Evolutionary conservation across 495 filamentous ascomycete genomes (phyloP).

Genomic region (Aspergillus funiculosus): DNA sequence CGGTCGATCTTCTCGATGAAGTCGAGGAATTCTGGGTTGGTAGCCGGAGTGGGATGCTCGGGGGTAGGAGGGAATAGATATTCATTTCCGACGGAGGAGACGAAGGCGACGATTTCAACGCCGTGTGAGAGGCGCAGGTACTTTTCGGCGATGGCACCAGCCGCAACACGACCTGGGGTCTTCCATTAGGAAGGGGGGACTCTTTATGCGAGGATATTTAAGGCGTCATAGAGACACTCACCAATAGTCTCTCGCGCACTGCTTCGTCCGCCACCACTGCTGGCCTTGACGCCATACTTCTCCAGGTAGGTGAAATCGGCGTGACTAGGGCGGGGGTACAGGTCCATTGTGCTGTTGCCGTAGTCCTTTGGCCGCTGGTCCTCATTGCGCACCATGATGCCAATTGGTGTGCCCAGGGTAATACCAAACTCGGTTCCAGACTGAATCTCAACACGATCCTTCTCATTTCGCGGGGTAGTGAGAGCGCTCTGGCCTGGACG

Average conservation of each 20-base stretch:
- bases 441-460: conserved; percentile 86
- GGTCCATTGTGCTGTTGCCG: conserved; percentile 82
- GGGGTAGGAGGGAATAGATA: conserved; percentile 79
- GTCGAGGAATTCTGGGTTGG: conserved; percentile 78
- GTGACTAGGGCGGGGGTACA: conserved; percentile 85
- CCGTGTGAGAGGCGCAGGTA: conserved; percentile 75
- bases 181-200: conserved; percentile 2
- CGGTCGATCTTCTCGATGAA: conserved; percentile 71
- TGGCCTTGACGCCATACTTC: conserved; percentile 95
- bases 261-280: conserved; percentile 85
- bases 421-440: conserved; percentile 90
- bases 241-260: conserved; percentile 92
- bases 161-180: conserved; percentile 69
- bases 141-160: conserved; percentile 93
- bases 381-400: conserved; percentile 80
- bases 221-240: conserved; percentile 24
- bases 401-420: conserved; percentile 90
- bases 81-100: conserved; percentile 75
- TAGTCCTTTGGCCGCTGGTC: conserved; percentile 96
- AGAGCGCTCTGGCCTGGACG: conserved; percentile 86
- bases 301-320: conserved; percentile 96
- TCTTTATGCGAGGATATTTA: neutral
- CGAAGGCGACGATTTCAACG: conserved; percentile 88
- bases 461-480: conserved; percentile 89
- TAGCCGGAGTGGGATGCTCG: conserved; percentile 63